These are phyloP conservation scores for Thalassiosira hispida DNA, from an alignment of 352 stramenopile species.

Conservation along the genomic window DNA sequence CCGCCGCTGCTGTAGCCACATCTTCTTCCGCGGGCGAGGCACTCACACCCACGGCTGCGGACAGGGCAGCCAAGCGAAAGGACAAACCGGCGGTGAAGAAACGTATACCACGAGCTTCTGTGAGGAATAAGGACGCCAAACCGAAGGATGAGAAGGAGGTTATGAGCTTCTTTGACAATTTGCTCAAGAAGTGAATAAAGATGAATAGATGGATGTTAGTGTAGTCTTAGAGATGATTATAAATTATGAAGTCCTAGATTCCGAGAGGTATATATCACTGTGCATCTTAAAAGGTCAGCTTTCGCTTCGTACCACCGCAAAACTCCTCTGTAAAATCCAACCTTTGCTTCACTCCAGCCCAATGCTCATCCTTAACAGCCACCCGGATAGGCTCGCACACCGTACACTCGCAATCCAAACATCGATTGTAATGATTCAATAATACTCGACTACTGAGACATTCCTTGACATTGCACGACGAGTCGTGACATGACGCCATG, in stretches of 20 bases:
- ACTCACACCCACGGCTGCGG: background rate
- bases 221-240: too few relatives aligned
- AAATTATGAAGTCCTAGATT: too few relatives aligned
- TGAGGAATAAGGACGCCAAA: constrained; percentile 44
- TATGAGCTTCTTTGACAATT: constrained; percentile 54
- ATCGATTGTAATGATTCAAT: constrained; percentile 19
- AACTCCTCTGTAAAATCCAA: constrained; percentile 2
- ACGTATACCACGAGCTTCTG: constrained; percentile 1
- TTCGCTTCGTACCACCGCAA: background rate
- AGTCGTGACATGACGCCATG: background rate
- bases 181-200: constrained; percentile 55
- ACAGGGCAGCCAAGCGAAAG: background rate
- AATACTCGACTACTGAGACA: constrained; percentile 12
- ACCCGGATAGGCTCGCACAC: constrained; percentile 1
- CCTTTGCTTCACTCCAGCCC: background rate
- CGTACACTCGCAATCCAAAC: background rate
- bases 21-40: background rate
- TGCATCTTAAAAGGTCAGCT: constrained; percentile 13
- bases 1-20: background rate
- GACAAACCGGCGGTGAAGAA: constrained; percentile 13
- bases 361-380: constrained; percentile 14
- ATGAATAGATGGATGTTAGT: too few relatives aligned
- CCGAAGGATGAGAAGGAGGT: constrained; percentile 51
- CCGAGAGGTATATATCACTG: too few relatives aligned
- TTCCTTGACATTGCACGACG: background rate